Percentiles rank a stretch among this genome's conserved stretches.
These are phyloP conservation scores for Exserohilum turcica DNA, from an alignment of 2,329 filamentous ascomycete species.

Conservation along the genomic window DNA sequence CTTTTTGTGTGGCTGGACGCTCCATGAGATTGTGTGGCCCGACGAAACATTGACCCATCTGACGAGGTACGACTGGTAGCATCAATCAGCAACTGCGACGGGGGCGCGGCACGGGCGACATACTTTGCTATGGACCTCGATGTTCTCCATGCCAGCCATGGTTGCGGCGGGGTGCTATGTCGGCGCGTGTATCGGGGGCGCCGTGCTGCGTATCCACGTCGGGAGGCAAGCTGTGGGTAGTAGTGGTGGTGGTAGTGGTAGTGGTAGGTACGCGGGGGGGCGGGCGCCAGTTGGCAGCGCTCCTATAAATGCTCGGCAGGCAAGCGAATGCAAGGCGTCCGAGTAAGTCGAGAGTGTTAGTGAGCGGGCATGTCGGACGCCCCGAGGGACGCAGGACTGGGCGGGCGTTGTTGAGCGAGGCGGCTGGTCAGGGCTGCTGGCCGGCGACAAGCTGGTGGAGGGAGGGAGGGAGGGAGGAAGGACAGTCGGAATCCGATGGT, in stretches of 20 bases:
- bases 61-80: constrained; percentile 85
- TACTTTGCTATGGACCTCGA: constrained; percentile 98
- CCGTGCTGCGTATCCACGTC: background rate
- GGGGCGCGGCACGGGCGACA: constrained; percentile 22
- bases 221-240: background rate
- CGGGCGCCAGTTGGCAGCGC: background rate
- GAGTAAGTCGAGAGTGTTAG: background rate
- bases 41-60: constrained; percentile 94
- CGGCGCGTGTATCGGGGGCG: background rate
- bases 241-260: no score
- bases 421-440: constrained; percentile 3
- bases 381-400: background rate
- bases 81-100: constrained; percentile 21
- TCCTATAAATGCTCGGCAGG: constrained; percentile 2
- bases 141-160: constrained; percentile 95
- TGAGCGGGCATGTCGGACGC: constrained; percentile 8
- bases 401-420: background rate
- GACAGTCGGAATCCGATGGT: constrained; percentile 3
- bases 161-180: constrained; percentile 1
- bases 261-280: constrained; percentile 17
- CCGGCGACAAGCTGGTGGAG: background rate
- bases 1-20: constrained; percentile 95
- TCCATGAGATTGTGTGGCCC: constrained; percentile 95
- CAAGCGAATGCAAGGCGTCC: constrained; percentile 4
- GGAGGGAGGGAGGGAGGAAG: background rate